phyloP scores from a whole-genome alignment of 2,329 filamentous ascomycete genomes.

The Botryotinia convoluta region DNA sequence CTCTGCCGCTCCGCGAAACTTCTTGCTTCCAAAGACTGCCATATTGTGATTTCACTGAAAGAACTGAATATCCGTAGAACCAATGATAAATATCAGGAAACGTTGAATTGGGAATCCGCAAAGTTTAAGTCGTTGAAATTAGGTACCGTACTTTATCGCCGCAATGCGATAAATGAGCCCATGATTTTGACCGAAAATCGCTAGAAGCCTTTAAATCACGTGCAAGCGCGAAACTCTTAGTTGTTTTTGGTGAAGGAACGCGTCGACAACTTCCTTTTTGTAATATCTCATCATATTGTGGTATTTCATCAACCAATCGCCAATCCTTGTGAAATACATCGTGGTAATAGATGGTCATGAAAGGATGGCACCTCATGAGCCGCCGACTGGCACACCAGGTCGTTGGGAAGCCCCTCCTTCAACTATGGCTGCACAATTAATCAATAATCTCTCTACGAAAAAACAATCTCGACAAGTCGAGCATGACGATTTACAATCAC shows the following conservation, averaged over 20 bases:
- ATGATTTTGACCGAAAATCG: background rate
- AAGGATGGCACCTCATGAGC: slow-evolving; percentile 30
- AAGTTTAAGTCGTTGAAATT: background rate
- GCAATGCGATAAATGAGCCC: background rate
- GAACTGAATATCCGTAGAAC: too few species aligned
- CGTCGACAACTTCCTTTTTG: slow-evolving; percentile 10
- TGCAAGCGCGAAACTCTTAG: background rate
- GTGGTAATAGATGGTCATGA: slow-evolving; percentile 25
- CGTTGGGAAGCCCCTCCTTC: slow-evolving; percentile 57
- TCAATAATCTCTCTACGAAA: slow-evolving; percentile 71
- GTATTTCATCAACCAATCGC: background rate
- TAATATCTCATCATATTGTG: background rate
- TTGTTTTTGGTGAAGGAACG: slow-evolving; percentile 5
- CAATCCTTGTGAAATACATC: background rate
- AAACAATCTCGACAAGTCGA: slow-evolving; percentile 62
- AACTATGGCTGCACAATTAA: slow-evolving; percentile 82
- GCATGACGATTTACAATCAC: slow-evolving; percentile 70
- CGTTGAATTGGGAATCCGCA: background rate
- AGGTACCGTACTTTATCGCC: background rate
- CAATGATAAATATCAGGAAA: background rate
- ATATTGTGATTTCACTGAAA: slow-evolving; percentile 40
- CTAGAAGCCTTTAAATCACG: background rate
- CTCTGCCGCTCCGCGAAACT: slow-evolving; percentile 66
- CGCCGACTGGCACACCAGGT: slow-evolving; percentile 13
- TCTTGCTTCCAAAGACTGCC: slow-evolving; percentile 66